Percentiles rank a stretch among this genome's conserved stretches.
Evolutionary conservation across 2,329 filamentous ascomycete genomes (phyloP).

Genomic region (Xylaria sp.): DNA sequence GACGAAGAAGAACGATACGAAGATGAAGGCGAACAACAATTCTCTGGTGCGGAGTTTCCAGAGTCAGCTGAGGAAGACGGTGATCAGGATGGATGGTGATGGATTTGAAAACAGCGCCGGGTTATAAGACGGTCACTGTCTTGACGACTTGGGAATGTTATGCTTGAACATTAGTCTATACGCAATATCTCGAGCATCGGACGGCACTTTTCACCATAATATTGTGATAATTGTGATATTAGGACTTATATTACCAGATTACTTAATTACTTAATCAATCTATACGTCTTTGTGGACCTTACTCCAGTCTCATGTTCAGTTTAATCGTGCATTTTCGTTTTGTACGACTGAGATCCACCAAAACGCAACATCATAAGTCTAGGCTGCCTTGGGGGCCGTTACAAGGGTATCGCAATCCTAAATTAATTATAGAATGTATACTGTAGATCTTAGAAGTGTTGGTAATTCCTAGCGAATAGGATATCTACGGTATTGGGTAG

Average conservation of each 20-base stretch:
- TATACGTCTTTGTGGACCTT: neutral
- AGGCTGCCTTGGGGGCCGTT: neutral
- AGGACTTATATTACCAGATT: neutral
- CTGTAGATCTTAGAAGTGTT: neutral
- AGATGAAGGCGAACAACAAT: constrained; percentile 11
- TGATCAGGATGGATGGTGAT: constrained; percentile 27
- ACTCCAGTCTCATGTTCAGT: neutral
- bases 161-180: neutral
- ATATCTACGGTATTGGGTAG: neutral
- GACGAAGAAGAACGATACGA: constrained; percentile 24
- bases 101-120: too few relatives aligned
- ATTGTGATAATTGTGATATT: neutral
- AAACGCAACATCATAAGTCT: neutral
- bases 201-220: neutral
- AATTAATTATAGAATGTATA: constrained; percentile 9
- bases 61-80: constrained; percentile 32
- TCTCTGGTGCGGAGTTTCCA: constrained; percentile 33
- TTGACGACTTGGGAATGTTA: neutral
- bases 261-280: neutral
- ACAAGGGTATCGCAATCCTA: neutral
- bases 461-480: neutral
- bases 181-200: neutral
- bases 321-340: neutral
- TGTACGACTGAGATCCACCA: neutral
- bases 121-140: neutral